phyloP scores from a whole-genome alignment of 2,329 filamentous ascomycete genomes.

The Cladophialophora chaetospira region DNA sequence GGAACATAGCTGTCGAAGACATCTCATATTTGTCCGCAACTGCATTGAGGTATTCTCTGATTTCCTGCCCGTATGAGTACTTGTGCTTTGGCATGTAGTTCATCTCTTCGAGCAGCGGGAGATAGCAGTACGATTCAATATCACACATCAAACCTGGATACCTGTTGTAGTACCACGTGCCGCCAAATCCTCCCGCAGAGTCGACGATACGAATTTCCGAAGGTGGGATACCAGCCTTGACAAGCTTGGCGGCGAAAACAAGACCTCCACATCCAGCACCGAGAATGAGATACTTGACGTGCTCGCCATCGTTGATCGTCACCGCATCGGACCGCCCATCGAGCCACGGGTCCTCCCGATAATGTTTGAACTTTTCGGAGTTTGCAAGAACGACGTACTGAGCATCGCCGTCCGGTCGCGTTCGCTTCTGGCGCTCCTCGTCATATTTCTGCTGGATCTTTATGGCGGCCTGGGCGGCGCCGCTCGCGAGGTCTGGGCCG shows the following conservation, averaged over 20 bases:
- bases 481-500: neutral
- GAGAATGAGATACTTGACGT: conserved; percentile 26
- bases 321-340: conserved; percentile 6
- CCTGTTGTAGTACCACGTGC: conserved; percentile 51
- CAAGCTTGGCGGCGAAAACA: conserved; percentile 19
- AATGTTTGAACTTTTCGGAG: conserved; percentile 17
- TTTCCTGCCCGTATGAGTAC: conserved; percentile 42
- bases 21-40: conserved; percentile 10
- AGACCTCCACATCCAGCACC: conserved; percentile 31
- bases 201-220: conserved; percentile 26
- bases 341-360: conserved; percentile 21
- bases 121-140: conserved; percentile 45
- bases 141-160: conserved; percentile 58
- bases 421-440: conserved; percentile 22
- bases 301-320: conserved; percentile 13
- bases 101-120: conserved; percentile 17
- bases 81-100: conserved; percentile 52
- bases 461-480: neutral
- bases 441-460: conserved; percentile 19
- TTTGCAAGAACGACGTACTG: conserved; percentile 23
- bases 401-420: conserved; percentile 15
- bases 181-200: conserved; percentile 48
- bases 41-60: conserved; percentile 49
- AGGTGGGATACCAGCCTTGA: conserved; percentile 15
- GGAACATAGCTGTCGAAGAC: conserved; percentile 10